Percentiles rank a stretch among this genome's conserved stretches.
phyloP scores from a whole-genome alignment of 202 grass and related monocot species.

The Setaria viridis region DNA sequence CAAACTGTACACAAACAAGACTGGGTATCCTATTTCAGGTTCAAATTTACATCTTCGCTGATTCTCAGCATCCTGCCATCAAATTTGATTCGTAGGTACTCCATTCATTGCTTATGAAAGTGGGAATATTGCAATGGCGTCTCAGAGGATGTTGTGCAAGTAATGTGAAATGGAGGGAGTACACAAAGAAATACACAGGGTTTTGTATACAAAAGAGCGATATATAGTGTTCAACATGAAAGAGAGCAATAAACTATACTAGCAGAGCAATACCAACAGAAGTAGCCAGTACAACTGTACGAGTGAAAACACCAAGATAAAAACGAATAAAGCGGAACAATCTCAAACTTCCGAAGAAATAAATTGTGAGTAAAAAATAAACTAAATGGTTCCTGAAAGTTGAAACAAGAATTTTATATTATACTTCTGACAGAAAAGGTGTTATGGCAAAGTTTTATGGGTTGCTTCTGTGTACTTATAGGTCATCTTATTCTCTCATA shows the following conservation, averaged over 20 bases:
- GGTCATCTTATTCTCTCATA: constrained; percentile 37
- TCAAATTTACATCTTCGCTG: neutral
- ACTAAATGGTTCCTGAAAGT: constrained; percentile 20
- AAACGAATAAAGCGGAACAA: neutral
- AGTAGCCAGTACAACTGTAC: constrained; percentile 6
- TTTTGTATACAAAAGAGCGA: neutral
- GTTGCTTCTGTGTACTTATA: neutral
- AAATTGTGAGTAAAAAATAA: constrained; percentile 6
- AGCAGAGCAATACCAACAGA: neutral
- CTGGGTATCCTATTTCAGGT: neutral
- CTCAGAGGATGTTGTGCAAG: neutral
- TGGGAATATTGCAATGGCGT: neutral
- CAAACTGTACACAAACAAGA: constrained; percentile 5
- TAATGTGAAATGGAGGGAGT: neutral
- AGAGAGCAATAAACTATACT: neutral
- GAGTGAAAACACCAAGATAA: neutral
- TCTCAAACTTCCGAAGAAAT: neutral
- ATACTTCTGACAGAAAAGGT: constrained; percentile 17
- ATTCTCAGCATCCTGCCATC: constrained; percentile 6
- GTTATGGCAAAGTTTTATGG: constrained; percentile 1
- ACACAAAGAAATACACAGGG: neutral
- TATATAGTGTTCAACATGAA: neutral
- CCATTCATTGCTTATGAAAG: neutral
- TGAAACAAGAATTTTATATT: neutral
- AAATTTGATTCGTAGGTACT: constrained; percentile 13